phyloP scores from a whole-genome alignment of 2,329 filamentous ascomycete genomes.

The Pestalotiopsis sp. region DNA sequence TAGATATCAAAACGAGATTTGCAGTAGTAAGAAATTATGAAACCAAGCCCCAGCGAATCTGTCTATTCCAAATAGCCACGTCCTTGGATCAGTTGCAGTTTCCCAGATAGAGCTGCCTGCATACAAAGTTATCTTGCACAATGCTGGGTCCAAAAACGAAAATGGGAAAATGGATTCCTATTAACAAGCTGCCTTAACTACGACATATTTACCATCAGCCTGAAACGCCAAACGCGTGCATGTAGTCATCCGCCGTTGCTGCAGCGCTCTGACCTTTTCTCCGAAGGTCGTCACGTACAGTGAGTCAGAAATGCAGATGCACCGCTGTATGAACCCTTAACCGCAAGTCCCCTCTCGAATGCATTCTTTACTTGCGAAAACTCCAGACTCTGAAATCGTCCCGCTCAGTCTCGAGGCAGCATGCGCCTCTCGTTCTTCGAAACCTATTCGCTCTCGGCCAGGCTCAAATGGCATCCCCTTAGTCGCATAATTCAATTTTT shows the following conservation, averaged over 20 bases:
- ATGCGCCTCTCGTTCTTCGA: background rate
- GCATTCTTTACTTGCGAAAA: background rate
- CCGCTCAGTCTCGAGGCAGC: background rate
- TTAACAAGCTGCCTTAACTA: slow-evolving; percentile 8
- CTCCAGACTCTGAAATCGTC: background rate
- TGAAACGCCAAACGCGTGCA: slow-evolving; percentile 5
- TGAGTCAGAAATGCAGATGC: background rate
- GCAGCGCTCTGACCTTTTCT: background rate
- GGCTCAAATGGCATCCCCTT: background rate
- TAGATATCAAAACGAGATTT: background rate
- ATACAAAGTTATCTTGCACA: background rate
- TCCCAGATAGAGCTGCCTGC: too few species aligned
- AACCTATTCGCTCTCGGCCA: background rate
- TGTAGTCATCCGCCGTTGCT: background rate
- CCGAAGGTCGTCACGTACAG: background rate
- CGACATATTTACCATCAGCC: slow-evolving; percentile 7
- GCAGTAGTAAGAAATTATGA: background rate
- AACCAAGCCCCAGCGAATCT: background rate
- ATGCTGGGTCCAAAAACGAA: too few species aligned
- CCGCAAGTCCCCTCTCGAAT: background rate
- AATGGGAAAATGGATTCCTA: slow-evolving; percentile 2
- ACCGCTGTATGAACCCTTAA: background rate
- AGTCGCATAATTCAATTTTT: background rate
- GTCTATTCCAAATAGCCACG: too few species aligned
- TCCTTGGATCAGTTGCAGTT: background rate